Conservation (phyloP, 768 basidiomycete genomes). For the Hygrophoropsis aurantiaca region DNA sequence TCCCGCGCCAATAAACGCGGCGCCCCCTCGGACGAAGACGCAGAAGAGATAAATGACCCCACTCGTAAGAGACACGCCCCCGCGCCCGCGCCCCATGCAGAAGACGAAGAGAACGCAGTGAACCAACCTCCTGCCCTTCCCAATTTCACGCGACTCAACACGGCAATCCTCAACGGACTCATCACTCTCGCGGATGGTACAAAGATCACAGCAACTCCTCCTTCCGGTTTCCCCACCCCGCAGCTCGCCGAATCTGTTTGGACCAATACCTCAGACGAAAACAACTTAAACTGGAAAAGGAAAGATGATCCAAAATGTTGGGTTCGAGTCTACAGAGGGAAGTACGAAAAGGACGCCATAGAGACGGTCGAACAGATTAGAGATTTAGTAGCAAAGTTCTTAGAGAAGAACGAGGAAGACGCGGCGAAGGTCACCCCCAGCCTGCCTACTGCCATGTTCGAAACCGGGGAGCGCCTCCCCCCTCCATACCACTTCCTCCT, state of each 20-base stretch:
- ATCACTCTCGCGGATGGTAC: neutral
- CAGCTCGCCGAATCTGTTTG: conserved; percentile 3
- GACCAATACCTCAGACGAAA: neutral
- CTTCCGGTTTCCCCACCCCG: neutral
- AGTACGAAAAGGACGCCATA: neutral
- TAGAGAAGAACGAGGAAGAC: neutral
- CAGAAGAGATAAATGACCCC: too few relatives aligned
- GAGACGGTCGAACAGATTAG: neutral
- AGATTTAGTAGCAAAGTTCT: neutral
- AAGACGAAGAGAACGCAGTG: too few relatives aligned
- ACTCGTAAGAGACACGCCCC: too few relatives aligned
- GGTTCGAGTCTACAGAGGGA: neutral
- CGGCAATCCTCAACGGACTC: too few relatives aligned
- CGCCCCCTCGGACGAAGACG: too few relatives aligned
- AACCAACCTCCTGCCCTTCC: too few relatives aligned
- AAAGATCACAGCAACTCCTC: neutral
- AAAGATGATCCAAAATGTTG: conserved; percentile 2
- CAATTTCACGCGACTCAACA: too few relatives aligned
- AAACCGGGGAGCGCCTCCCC: neutral
- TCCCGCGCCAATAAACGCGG: too few relatives aligned
- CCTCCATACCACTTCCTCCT: conserved; percentile 3
- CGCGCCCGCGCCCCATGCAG: too few relatives aligned
- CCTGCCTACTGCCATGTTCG: neutral
- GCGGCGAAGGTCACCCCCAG: neutral
- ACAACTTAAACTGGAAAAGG: neutral